Percentiles rank a stretch among this genome's conserved stretches.
Evolutionary conservation across 495 filamentous ascomycete species (phyloP).

Genomic region (Terfezia claveryi): DNA sequence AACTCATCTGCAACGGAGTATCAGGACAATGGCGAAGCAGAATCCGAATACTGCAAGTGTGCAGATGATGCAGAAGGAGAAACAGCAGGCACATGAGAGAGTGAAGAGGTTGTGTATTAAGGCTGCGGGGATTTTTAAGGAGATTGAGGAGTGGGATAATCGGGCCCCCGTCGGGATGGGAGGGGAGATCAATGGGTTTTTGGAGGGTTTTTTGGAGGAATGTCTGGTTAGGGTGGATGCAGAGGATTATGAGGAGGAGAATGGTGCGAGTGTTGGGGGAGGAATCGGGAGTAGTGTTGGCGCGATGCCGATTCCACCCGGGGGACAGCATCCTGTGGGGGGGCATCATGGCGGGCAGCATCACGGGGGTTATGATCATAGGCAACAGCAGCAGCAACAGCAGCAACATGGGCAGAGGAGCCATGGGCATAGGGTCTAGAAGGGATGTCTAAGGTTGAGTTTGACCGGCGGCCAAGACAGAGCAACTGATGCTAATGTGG

Average conservation of each 20-base stretch:
- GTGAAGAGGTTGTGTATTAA: conserved; percentile 59
- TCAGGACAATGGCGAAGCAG: conserved; percentile 23
- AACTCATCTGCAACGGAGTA: conserved; percentile 35
- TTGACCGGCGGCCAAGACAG: not conserved
- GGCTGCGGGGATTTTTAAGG: conserved; percentile 50
- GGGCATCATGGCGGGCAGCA: not conserved
- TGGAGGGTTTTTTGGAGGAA: conserved; percentile 87
- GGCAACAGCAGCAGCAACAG: not conserved
- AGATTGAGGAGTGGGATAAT: conserved; percentile 71
- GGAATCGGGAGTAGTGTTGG: too few species aligned
- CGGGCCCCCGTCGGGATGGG: conserved; percentile 78
- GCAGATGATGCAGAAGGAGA: conserved; percentile 29
- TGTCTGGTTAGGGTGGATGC: conserved; percentile 81
- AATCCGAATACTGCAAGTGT: conserved; percentile 14
- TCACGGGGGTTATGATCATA: not conserved
- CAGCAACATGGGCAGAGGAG: not conserved
- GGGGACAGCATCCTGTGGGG: not conserved
- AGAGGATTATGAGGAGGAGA: conserved; percentile 28
- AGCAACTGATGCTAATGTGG: not conserved
- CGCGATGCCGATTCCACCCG: too few species aligned
- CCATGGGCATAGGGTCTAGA: not conserved
- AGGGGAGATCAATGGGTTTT: conserved; percentile 57
- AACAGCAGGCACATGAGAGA: conserved; percentile 58
- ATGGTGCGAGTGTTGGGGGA: too few species aligned
- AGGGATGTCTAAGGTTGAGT: not conserved